Evolutionary conservation across 2,329 filamentous ascomycete species (phyloP), one percentile per base, ranked within the genome.

Genomic region (Sclerotinia subarctica): DNA sequence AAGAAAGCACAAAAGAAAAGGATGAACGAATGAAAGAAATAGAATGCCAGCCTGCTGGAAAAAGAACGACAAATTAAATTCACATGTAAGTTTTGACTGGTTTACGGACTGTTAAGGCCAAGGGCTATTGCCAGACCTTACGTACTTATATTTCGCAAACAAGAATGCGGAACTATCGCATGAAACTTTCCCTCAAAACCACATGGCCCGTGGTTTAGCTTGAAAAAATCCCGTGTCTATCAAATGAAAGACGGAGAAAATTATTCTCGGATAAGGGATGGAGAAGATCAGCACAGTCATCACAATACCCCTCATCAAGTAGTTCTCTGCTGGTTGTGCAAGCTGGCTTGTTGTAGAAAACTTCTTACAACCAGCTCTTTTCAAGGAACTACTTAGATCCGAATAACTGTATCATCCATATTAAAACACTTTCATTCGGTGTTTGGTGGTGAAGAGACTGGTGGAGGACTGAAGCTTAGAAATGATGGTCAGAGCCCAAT

Each of bases 401-500:
- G 21, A 38, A 38, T 35, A 35, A 21, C 29, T 35, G 4, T 38
- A 56, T 56, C 21, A 56, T 56, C n/a, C 29, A 56, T n/a, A 56
- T 32, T 56, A 38, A 56, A 38, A 35, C 29, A 38, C 32, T 15
- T n/a, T 38, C 29, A 56, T 35, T 38, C 53, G n/a, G 35, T 56
- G 35, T 56, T 56, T 56, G 19, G 19, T n/a, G 29, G 38, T 56
- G 29, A 38, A 56, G 29, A 35, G 19, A 56, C 13, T 35, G 19
- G 52, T 38, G 13, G 38, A 38, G 38, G 11, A 38, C 10, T 13
- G 38, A 42, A 46, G 42, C 42, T 59, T 59, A 24, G 57, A 35
- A 26, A 60, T 47, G 13, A 60, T 60, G 57, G 57, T 60, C 57
- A 60, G 44, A 60, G 57, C 42, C 57, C 57, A 60, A 60, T 60